A percentile compares a stretch with the other conserved stretches of the same genome.
Evolutionary conservation across 257 asterid species (phyloP).

Genomic region (Fraxinus cuspidata): DNA sequence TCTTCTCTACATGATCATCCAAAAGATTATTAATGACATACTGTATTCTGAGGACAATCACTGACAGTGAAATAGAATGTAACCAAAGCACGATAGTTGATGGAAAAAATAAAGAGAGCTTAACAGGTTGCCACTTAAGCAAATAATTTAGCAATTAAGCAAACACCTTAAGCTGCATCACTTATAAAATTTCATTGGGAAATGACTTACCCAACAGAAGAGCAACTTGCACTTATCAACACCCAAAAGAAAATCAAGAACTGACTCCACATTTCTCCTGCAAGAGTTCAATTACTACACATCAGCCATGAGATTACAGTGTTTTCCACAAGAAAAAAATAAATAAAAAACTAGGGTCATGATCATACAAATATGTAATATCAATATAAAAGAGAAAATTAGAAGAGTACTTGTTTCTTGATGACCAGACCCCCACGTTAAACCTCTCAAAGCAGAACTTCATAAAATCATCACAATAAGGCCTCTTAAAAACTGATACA

Average conservation of each 20-base stretch:
- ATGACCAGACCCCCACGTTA: slow-evolving; percentile 82
- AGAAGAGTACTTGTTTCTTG: slow-evolving; percentile 71
- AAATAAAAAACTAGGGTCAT: background rate
- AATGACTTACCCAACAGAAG: slow-evolving; percentile 73
- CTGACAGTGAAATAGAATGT: background rate
- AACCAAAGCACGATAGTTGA: background rate
- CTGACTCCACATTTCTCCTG: slow-evolving; percentile 74
- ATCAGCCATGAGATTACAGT: slow-evolving; percentile 11
- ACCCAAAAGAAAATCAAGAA: slow-evolving; percentile 70
- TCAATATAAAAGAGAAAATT: slow-evolving; percentile 17
- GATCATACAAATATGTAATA: background rate
- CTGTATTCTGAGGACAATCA: background rate
- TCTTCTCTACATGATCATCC: background rate
- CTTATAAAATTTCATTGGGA: background rate
- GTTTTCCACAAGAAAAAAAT: background rate
- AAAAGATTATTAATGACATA: background rate
- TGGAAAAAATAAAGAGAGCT: too few species aligned
- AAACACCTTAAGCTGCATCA: background rate
- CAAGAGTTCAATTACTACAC: slow-evolving; percentile 33
- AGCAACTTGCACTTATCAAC: slow-evolving; percentile 54
- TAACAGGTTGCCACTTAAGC: background rate
- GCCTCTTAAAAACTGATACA: slow-evolving; percentile 81
- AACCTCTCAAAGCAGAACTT: slow-evolving; percentile 78
- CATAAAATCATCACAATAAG: slow-evolving; percentile 77
- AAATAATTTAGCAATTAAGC: background rate